Evolutionary conservation across 192 early-diverging fungal genomes (phyloP), one percentile per base, ranked within the genome.

Genomic region (Endogone sp.): DNA sequence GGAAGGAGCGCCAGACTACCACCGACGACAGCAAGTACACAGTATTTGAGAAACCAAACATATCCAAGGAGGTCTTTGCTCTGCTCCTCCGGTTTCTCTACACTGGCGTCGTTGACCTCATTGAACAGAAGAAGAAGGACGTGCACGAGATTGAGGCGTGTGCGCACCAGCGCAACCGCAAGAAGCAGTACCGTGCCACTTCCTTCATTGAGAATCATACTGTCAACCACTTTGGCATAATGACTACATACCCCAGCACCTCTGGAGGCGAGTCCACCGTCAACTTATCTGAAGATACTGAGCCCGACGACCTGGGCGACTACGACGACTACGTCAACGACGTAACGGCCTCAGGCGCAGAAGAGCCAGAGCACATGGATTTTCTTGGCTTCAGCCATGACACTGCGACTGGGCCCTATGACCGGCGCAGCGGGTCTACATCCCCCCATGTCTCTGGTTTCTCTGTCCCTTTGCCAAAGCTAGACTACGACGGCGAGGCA

Each of bases 21-120:
- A 49, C 37, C 6, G 56, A 59, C 21, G 55, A 66, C 4, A 54
- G 54, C 26, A 62, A 62, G 3, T 66, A 60, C n/a, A 66, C 65
- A 55, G 29, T 57, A 10, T 71, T 71, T 71, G 64, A 66, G 2
- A 49, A 63, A n/a, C 70, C 70, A 23, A 28, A 71, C 21, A 64
- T 71, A n/a, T 63, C 60, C 20, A 49, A 64, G 57, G n/a, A 66
- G 23, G 64, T 62, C 44, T 71, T 65, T 32, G 54, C 65, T 3
- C 56, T 67, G 65, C 31, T 67, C 21, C 30, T 67, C 22, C 65
- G 65, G 1, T 67, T 59, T 56, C 31, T 67, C 13, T 67, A 67
- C 49, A 32, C 65, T 24, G 65, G 65, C 16, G 59, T 58, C 3
- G 65, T 67, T 26, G 65, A 67, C 65, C 24, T 67, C 65, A 55